These are phyloP conservation scores for Xerocomellus amylosporus DNA, from an alignment of 768 basidiomycete species.

Conservation along the genomic window DNA sequence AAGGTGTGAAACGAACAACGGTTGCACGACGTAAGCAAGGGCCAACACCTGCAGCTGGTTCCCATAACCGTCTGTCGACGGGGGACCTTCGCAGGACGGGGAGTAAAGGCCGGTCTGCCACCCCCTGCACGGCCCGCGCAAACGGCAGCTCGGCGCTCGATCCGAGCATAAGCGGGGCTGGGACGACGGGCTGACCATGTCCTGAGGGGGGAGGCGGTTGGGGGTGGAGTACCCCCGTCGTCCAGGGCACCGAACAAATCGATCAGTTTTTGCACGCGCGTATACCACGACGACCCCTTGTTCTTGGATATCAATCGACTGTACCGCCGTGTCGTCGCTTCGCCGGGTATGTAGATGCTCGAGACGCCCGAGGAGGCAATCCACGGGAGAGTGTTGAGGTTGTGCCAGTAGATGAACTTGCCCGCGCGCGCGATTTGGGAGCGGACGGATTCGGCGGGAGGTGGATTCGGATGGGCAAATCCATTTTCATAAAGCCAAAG, in stretches of 20 bases:
- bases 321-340: slow-evolving; percentile 15
- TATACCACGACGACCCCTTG: slow-evolving; percentile 31
- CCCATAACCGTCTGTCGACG: slow-evolving; percentile 32
- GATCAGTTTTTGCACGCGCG: slow-evolving; percentile 24
- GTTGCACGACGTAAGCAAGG: slow-evolving; percentile 30
- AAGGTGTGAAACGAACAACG: slow-evolving; percentile 24
- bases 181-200: slow-evolving; percentile 1
- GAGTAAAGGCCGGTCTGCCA: too few species aligned
- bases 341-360: slow-evolving; percentile 45
- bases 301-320: slow-evolving; percentile 13
- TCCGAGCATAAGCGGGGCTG: slow-evolving; percentile 30
- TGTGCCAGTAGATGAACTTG: slow-evolving; percentile 31
- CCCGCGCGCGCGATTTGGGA: slow-evolving; percentile 38
- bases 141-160: slow-evolving; percentile 28
- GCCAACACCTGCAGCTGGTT: slow-evolving; percentile 25
- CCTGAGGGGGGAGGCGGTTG: slow-evolving; percentile 13
- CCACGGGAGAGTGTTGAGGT: slow-evolving; percentile 47
- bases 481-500: slow-evolving; percentile 51
- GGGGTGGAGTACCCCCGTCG: slow-evolving; percentile 25
- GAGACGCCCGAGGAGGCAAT: slow-evolving; percentile 42
- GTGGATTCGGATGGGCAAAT: slow-evolving; percentile 20
- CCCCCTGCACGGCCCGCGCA: too few species aligned
- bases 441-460: slow-evolving; percentile 26
- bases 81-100: too few species aligned
- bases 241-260: slow-evolving; percentile 33